A percentile compares a stretch with the other conserved stretches of the same genome.
phyloP scores from a whole-genome alignment of 257 asterid genomes.

The Nicotiana tomentosiformis region DNA sequence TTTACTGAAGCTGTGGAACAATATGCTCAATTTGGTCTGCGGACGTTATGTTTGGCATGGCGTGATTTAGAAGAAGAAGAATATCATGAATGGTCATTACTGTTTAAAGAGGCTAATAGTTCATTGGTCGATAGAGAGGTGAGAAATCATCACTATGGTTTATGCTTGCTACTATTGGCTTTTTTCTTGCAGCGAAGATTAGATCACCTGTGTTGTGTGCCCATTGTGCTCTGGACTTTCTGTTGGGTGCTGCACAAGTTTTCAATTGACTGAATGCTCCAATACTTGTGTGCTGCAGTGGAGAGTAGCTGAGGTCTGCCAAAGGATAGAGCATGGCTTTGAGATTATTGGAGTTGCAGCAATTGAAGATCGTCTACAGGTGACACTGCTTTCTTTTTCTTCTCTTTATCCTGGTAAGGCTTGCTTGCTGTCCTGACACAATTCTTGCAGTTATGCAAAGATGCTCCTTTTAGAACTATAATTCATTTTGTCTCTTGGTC shows the following conservation, averaged over 20 bases:
- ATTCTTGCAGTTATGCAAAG: neutral
- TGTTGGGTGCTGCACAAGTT: neutral
- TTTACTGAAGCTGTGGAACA: slow-evolving; percentile 88
- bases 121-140: slow-evolving; percentile 96
- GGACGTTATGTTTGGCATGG: slow-evolving; percentile 96
- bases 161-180: neutral
- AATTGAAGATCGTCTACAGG: slow-evolving; percentile 97
- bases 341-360: slow-evolving; percentile 98
- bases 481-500: slow-evolving; percentile 10
- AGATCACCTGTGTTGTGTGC: neutral
- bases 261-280: neutral
- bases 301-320: slow-evolving; percentile 98
- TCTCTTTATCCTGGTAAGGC: neutral
- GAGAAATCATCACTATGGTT: neutral
- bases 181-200: neutral
- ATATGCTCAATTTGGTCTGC: slow-evolving; percentile 91
- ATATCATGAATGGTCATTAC: slow-evolving; percentile 82
- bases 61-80: slow-evolving; percentile 78
- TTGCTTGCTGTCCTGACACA: slow-evolving; percentile 5
- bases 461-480: neutral
- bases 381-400: slow-evolving; percentile 13
- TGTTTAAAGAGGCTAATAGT: slow-evolving; percentile 96
- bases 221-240: slow-evolving; percentile 3
- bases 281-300: slow-evolving; percentile 38
- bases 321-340: slow-evolving; percentile 77